A percentile compares a stretch with the other conserved stretches of the same genome.
phyloP scores from a whole-genome alignment of 352 stramenopile species.

The Phytophthora crassamura region DNA sequence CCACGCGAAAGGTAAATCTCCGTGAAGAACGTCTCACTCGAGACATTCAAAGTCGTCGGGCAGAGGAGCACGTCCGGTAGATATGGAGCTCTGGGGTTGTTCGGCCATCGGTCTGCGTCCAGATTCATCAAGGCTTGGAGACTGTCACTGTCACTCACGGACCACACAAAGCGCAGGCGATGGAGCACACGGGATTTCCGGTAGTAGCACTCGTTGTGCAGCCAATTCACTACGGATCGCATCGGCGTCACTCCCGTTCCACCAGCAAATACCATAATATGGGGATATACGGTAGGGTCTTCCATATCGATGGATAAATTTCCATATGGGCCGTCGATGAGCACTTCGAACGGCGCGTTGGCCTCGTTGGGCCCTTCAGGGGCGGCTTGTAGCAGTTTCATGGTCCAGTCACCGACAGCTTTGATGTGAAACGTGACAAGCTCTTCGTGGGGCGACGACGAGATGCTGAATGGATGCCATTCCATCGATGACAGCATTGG shows the following conservation, averaged over 20 bases:
- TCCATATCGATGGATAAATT: constrained; percentile 51
- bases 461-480: constrained; percentile 91
- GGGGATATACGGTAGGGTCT: constrained; percentile 39
- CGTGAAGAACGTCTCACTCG: constrained; percentile 36
- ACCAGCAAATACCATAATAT: constrained; percentile 50
- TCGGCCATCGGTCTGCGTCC: constrained; percentile 13
- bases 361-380: constrained; percentile 12
- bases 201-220: constrained; percentile 28
- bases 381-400: constrained; percentile 35
- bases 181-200: constrained; percentile 26
- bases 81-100: constrained; percentile 8
- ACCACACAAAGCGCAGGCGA: constrained; percentile 50
- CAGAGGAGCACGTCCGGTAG: constrained; percentile 28
- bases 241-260: constrained; percentile 51
- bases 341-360: constrained; percentile 28
- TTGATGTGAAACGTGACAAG: constrained; percentile 66
- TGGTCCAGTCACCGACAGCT: constrained; percentile 65
- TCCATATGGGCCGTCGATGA: constrained; percentile 61
- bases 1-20: constrained; percentile 47
- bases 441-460: constrained; percentile 63
- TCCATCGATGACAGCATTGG: constrained; percentile 56
- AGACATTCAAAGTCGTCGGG: constrained; percentile 15
- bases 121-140: constrained; percentile 30
- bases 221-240: constrained; percentile 41
- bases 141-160: constrained; percentile 46